These are phyloP conservation scores for Phlebiopsis gigantea DNA, from an alignment of 768 basidiomycete species.

Conservation along the genomic window DNA sequence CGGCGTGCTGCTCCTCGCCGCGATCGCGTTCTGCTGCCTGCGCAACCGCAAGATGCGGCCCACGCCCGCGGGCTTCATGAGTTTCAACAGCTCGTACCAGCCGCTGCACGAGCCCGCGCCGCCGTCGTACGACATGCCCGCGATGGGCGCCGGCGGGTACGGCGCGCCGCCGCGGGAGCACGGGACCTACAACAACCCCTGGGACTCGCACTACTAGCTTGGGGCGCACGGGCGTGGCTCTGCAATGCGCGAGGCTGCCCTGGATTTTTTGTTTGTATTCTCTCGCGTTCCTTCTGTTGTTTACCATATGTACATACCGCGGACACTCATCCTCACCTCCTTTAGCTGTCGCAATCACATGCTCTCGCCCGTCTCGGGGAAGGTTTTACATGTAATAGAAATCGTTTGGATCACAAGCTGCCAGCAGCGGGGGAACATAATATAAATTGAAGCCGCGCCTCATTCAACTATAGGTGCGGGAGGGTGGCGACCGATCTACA, in stretches of 20 bases:
- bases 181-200: conserved; percentile 21
- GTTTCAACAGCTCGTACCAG: conserved; percentile 22
- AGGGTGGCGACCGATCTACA: too few species aligned
- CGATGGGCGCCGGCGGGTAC: conserved; percentile 12
- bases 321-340: neutral
- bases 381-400: neutral
- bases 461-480: neutral
- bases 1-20: conserved; percentile 49
- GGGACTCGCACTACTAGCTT: conserved; percentile 24
- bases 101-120: conserved; percentile 28
- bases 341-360: too few species aligned
- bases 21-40: conserved; percentile 25
- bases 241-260: neutral
- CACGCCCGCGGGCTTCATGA: conserved; percentile 16
- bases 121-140: conserved; percentile 24
- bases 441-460: neutral
- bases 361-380: too few species aligned
- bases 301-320: neutral
- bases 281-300: neutral
- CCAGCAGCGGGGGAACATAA: neutral
- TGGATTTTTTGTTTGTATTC: conserved; percentile 1
- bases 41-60: conserved; percentile 6
- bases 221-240: neutral
- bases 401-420: neutral
- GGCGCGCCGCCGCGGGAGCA: conserved; percentile 7